phyloP scores from a whole-genome alignment of 2,329 filamentous ascomycete species.

The Aspergillus felis region DNA sequence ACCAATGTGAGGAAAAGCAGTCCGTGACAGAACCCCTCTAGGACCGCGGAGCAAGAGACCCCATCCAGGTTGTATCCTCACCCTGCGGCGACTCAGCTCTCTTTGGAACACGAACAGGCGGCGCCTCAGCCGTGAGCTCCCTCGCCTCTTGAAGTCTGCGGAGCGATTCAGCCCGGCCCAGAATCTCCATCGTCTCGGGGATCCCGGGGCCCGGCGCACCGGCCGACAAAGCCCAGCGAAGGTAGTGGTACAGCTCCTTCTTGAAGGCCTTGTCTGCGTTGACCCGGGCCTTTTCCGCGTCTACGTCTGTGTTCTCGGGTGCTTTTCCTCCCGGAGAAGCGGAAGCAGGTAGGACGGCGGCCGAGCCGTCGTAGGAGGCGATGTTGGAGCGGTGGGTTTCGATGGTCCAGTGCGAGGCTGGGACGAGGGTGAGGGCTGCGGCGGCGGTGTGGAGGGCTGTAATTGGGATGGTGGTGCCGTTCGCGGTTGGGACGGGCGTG shows the following conservation, averaged over 20 bases:
- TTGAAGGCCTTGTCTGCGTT: conserved; percentile 35
- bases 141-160: conserved; percentile 42
- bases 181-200: conserved; percentile 50
- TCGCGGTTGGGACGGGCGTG: conserved; percentile 15
- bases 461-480: conserved; percentile 25
- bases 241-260: conserved; percentile 50
- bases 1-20: neutral
- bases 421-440: conserved; percentile 42
- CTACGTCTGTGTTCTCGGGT: conserved; percentile 15
- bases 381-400: conserved; percentile 41
- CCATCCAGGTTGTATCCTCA: conserved; percentile 32
- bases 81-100: neutral
- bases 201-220: conserved; percentile 53
- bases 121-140: conserved; percentile 22
- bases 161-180: conserved; percentile 52
- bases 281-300: conserved; percentile 15
- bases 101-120: conserved; percentile 2
- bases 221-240: conserved; percentile 55
- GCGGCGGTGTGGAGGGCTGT: conserved; percentile 41
- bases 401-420: conserved; percentile 37
- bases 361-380: conserved; percentile 28
- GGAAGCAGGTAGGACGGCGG: conserved; percentile 6
- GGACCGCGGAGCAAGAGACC: conserved; percentile 24
- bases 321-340: neutral
- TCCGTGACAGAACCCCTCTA: neutral